Evolutionary conservation across 345 rosid genomes (phyloP), one percentile per base, ranked within the genome.

Genomic region (Eucalyptus globulus): DNA sequence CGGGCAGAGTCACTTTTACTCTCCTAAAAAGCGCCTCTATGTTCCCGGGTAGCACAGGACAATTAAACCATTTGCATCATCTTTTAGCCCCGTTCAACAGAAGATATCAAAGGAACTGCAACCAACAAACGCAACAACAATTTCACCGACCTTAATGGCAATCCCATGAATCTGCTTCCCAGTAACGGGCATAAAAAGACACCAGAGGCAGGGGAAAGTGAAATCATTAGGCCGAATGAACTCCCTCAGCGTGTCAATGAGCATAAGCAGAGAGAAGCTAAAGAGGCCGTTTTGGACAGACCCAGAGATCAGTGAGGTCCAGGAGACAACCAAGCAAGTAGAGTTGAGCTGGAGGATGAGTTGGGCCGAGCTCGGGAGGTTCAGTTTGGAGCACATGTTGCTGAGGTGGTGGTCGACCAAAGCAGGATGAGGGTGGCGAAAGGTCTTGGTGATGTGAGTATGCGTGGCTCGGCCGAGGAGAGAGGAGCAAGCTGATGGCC

Each of bases 61-160:
- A 49, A 6, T 49, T 49, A 13, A 49, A 49, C 6, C 50, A 49
- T 49, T 49, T 49, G 50, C 54, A 50, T 15, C 54, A 13, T 76
- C 88, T 80, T 45, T 89, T 10, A 94, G 92, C 87, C 93, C 94
- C 24, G 92, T 90, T 90, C 95, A 94, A 19, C 88, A 91, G 56
- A 94, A 96, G 98, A 97, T 94, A 90, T 96, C 97, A 51, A 97
- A 95, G 80, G 96, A 95, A 80, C 96, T 93, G 90, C 97, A 95
- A 27, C 97, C 95, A 47, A 95, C 96, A 40, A 96, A 97, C 43
- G 92, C 94, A 90, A 94, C 95, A 8, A 65, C 4, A 37, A 94
- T 90, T 86, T 88, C 89, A 34, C 96, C 94, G 72, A 90, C 92
- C 91, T 96, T 95, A 16, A 97, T 87, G 27, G 97, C 94, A 86